phyloP scores from a whole-genome alignment of 2,329 filamentous ascomycete genomes.

The Fusarium agapanthi region DNA sequence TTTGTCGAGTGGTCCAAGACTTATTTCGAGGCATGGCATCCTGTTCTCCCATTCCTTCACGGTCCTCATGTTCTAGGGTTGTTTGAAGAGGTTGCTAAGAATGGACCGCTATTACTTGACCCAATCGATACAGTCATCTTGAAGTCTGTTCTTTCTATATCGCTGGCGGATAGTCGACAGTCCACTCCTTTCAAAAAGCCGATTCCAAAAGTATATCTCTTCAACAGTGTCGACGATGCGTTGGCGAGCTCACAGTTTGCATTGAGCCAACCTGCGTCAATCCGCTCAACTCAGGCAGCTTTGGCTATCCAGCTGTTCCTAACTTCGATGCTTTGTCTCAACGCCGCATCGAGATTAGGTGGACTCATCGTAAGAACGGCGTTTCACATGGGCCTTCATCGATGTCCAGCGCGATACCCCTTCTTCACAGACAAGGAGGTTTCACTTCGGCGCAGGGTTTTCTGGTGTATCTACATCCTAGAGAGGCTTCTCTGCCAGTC shows the following conservation, averaged over 20 bases:
- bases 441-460: conserved; percentile 60
- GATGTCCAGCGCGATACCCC: conserved; percentile 62
- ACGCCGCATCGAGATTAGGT: conserved; percentile 64
- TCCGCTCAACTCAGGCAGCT: conserved; percentile 59
- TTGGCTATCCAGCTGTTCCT: conserved; percentile 64
- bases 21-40: conserved; percentile 68
- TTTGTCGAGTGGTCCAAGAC: conserved; percentile 59
- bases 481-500: conserved; percentile 66
- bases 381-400: conserved; percentile 66
- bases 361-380: conserved; percentile 64
- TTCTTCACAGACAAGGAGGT: conserved; percentile 58
- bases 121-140: background rate
- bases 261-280: conserved; percentile 56
- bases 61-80: conserved; percentile 59
- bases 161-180: conserved; percentile 62
- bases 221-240: conserved; percentile 58
- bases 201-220: conserved; percentile 56
- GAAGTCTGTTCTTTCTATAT: conserved; percentile 61
- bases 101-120: conserved; percentile 26
- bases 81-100: conserved; percentile 54
- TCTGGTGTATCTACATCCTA: conserved; percentile 65
- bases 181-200: conserved; percentile 35
- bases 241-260: conserved; percentile 58
- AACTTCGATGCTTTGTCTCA: conserved; percentile 63
- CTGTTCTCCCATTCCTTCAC: conserved; percentile 64